A percentile compares a stretch with the other conserved stretches of the same genome.
phyloP scores from a whole-genome alignment of 129 eudicot genomes.

The Heracleum sosnowskyi region DNA sequence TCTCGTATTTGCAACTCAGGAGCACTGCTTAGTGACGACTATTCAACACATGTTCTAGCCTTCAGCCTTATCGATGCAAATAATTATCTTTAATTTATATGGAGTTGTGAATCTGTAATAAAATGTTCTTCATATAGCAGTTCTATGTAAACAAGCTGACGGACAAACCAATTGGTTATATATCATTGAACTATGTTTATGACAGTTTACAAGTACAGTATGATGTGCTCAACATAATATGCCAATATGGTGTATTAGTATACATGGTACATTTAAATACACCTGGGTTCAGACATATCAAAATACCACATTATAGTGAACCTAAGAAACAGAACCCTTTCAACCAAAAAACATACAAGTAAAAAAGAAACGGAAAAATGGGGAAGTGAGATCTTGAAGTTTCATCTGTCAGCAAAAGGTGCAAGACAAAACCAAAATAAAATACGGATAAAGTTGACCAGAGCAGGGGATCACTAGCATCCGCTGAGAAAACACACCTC shows the following conservation, averaged over 20 bases:
- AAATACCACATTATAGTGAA: neutral
- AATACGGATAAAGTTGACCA: neutral
- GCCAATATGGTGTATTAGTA: neutral
- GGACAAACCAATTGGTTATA: constrained; percentile 5
- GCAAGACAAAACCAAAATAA: neutral
- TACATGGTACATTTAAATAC: neutral
- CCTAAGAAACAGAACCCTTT: neutral
- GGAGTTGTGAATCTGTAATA: neutral
- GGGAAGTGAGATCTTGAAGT: neutral
- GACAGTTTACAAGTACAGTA: neutral
- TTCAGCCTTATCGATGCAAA: neutral
- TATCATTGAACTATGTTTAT: neutral
- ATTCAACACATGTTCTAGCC: too few relatives aligned
- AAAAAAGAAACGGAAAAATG: neutral
- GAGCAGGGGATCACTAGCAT: neutral
- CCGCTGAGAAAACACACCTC: neutral
- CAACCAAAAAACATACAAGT: neutral
- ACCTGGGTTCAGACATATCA: neutral
- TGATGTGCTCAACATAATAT: neutral
- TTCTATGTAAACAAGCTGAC: neutral
- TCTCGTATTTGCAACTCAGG: too few relatives aligned
- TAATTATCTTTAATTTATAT: too few relatives aligned
- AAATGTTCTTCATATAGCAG: neutral
- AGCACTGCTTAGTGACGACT: too few relatives aligned
- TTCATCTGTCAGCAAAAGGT: neutral